Conservation (phyloP, 441 rosid genomes). For the Populus hybrid region DNA sequence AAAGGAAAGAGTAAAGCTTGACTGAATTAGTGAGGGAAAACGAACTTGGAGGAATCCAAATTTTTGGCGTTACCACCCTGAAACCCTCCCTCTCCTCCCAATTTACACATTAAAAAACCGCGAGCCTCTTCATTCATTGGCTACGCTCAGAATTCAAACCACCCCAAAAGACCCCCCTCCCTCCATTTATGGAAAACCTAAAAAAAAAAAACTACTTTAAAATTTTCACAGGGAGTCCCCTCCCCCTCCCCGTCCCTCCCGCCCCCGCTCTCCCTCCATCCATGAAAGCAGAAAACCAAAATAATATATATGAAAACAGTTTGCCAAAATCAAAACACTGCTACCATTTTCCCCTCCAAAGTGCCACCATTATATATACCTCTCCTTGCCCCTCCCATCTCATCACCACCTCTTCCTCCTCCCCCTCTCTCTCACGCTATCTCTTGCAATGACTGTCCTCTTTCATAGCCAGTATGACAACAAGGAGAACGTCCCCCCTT, state of each 20-base stretch:
- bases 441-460: constrained; percentile 24
- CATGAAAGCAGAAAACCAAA: not conserved
- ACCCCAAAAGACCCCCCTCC: not conserved
- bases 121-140: not conserved
- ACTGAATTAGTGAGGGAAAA: not conserved
- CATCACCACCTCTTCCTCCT: not conserved
- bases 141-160: constrained; percentile 11
- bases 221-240: not conserved
- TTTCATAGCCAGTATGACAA: constrained; percentile 16
- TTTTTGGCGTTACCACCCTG: not conserved
- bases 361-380: constrained; percentile 29
- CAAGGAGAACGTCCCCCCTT: constrained; percentile 38
- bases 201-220: not conserved
- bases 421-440: not conserved
- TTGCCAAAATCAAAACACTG: constrained; percentile 1
- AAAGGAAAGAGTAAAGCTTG: not conserved
- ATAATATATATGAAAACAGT: no score
- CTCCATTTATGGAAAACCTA: not conserved
- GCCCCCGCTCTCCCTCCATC: constrained; percentile 15
- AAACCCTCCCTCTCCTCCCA: not conserved
- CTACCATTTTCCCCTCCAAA: constrained; percentile 31
- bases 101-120: not conserved
- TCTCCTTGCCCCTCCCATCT: not conserved
- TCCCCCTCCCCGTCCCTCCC: not conserved
- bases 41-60: not conserved